A percentile compares a stretch with the other conserved stretches of the same genome.
phyloP scores from a whole-genome alignment of 73 alveolate genomes.

The Urostyla sp. region DNA sequence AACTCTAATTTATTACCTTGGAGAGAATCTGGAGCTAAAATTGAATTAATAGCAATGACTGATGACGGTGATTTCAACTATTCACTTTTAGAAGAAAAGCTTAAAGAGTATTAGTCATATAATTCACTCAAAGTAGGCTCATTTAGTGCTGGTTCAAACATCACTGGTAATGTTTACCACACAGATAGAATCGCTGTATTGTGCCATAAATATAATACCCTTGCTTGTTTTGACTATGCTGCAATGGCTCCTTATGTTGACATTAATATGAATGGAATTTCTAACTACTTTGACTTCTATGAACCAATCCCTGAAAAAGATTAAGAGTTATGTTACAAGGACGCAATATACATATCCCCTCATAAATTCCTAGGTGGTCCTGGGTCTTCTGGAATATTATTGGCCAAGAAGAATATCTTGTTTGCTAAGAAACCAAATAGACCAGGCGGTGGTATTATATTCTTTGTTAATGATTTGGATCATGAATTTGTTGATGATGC shows the following conservation, averaged over 20 bases:
- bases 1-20: slow-evolving; percentile 90
- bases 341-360: slow-evolving; percentile 91
- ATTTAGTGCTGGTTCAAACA: slow-evolving; percentile 91
- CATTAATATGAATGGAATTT: slow-evolving; percentile 83
- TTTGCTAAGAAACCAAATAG: slow-evolving; percentile 85
- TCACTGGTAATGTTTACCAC: slow-evolving; percentile 87
- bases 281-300: slow-evolving; percentile 57
- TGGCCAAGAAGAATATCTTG: slow-evolving; percentile 82
- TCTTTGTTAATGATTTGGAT: slow-evolving; percentile 89
- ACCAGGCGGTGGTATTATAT: slow-evolving; percentile 98
- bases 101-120: slow-evolving; percentile 37
- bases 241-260: slow-evolving; percentile 88
- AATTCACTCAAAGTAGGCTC: slow-evolving; percentile 85
- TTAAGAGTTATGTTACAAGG: slow-evolving; percentile 76
- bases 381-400: slow-evolving; percentile 89
- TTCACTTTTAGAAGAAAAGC: slow-evolving; percentile 47
- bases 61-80: slow-evolving; percentile 73
- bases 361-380: slow-evolving; percentile 96
- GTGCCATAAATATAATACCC: slow-evolving; percentile 81
- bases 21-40: slow-evolving; percentile 90
- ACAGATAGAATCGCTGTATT: slow-evolving; percentile 77
- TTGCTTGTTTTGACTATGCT: slow-evolving; percentile 94
- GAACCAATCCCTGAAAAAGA: slow-evolving; percentile 47
- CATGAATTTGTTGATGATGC: slow-evolving; percentile 72
- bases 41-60: slow-evolving; percentile 74